Evolutionary conservation across 495 filamentous ascomycete genomes (phyloP), one percentile per base, ranked within the genome.

Genomic region (Penicillium paxilli): DNA sequence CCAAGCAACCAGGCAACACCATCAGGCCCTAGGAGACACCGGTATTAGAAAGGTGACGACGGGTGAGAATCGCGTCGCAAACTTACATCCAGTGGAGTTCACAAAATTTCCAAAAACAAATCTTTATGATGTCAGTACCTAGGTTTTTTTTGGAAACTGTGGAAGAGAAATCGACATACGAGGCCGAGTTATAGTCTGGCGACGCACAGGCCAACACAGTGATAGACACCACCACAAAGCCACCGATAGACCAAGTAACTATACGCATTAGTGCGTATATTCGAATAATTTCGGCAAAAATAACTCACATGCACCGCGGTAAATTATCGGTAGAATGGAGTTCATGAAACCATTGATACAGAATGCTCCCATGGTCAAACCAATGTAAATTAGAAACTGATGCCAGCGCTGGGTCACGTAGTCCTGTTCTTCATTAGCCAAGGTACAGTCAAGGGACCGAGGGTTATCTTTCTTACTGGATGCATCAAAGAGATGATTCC

Each of bases 381-480:
- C 83, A 48, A 88, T 78, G 62, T 90, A 90, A 35, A 90, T 82
- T 1, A 88, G 70, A 59, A 90, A 87, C 58, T 88, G 82, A 58
- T 90, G 87, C 86, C 84, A 88, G 9, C 79, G 53, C 47, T 85
- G 61, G 4, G 78, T 52, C 17, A 65, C 65, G 61, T 87, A 91
- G 44, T 42, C 53, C 35, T 38, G 8, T 16, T 20, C 35, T 16
- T 38, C 16, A 19, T 38, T n/a, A 38, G 35, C 4, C 7, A 7
- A 1, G 1, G 11, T 8, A 16, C 16, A 38, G n/a, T 38, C 26
- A 5, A 69, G 63, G 28, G 14, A 25, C 30, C 8, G 64, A 1
- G 16, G 16, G 19, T 59, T 37, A 66, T 41, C 0, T n/a, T 22
- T 17, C 50, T 25, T 57, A 69, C 70, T 22, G 64, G 60, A 21